Evolutionary conservation across 2,329 filamentous ascomycete species (phyloP).

Genomic region (Dothistroma septosporum): DNA sequence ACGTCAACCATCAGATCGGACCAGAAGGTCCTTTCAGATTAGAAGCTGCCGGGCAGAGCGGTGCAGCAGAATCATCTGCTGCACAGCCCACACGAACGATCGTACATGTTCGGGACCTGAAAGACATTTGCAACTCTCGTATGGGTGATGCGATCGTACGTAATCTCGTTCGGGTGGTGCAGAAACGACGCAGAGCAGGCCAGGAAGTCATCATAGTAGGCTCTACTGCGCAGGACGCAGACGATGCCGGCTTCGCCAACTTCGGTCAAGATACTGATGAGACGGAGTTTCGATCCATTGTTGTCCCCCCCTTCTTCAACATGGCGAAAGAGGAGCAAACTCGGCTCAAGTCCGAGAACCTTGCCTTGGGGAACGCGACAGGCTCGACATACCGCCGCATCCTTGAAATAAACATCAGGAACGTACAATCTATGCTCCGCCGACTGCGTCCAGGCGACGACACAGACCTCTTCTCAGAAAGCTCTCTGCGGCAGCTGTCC

Average conservation of each 20-base stretch:
- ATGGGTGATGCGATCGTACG: constrained; percentile 67
- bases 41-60: neutral
- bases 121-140: constrained; percentile 66
- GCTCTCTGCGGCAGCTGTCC: constrained; percentile 19
- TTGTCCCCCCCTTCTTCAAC: constrained; percentile 49
- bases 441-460: constrained; percentile 38
- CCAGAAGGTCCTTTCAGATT: constrained; percentile 1
- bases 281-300: constrained; percentile 50
- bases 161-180: constrained; percentile 66
- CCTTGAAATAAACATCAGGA: constrained; percentile 58
- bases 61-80: neutral
- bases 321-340: constrained; percentile 18
- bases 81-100: constrained; percentile 44
- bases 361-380: constrained; percentile 8
- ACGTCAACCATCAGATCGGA: constrained; percentile 1
- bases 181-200: constrained; percentile 67
- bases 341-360: constrained; percentile 9
- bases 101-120: constrained; percentile 72
- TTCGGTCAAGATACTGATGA: constrained; percentile 36
- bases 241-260: constrained; percentile 11
- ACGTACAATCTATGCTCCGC: constrained; percentile 60
- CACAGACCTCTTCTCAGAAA: constrained; percentile 20
- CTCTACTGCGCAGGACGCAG: constrained; percentile 56
- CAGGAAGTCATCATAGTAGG: constrained; percentile 73
- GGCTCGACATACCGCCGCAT: constrained; percentile 26